Conservation (phyloP, 352 stramenopile genomes). For the Phytophthora fragariae region DNA sequence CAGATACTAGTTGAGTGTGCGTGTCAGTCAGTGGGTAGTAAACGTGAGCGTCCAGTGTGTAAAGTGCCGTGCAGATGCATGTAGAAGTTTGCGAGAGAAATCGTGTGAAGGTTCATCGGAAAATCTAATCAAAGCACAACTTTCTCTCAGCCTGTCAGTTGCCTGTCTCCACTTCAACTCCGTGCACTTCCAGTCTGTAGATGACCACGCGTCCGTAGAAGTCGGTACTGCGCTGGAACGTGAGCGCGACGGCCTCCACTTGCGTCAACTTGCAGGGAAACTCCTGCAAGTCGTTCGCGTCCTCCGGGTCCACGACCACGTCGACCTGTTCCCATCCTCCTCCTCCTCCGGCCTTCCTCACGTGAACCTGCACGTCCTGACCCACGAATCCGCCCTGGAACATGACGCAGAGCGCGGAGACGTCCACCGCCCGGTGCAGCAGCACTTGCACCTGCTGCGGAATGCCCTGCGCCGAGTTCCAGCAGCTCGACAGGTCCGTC, state of each 20-base stretch:
- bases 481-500: slow-evolving; percentile 59
- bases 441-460: slow-evolving; percentile 69
- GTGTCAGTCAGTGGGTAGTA: slow-evolving; percentile 22
- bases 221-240: slow-evolving; percentile 70
- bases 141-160: background rate
- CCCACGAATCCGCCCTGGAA: slow-evolving; percentile 84
- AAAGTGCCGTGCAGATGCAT: slow-evolving; percentile 23
- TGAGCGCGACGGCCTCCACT: slow-evolving; percentile 55
- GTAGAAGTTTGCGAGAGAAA: slow-evolving; percentile 3
- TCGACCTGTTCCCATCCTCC: slow-evolving; percentile 36
- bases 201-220: slow-evolving; percentile 81
- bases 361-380: slow-evolving; percentile 61
- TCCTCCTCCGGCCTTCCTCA: slow-evolving; percentile 13
- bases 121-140: slow-evolving; percentile 20
- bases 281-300: slow-evolving; percentile 66
- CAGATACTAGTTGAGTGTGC: slow-evolving; percentile 21
- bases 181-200: slow-evolving; percentile 61
- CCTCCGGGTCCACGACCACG: slow-evolving; percentile 47
- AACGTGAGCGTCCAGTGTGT: slow-evolving; percentile 21
- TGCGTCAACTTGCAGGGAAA: slow-evolving; percentile 39
- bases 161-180: slow-evolving; percentile 32
- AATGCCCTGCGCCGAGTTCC: slow-evolving; percentile 74
- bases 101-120: slow-evolving; percentile 12
- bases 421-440: slow-evolving; percentile 61
- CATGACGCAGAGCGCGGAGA: slow-evolving; percentile 60